phyloP scores from a whole-genome alignment of 768 basidiomycete genomes.

The Termitomyces sp. region DNA sequence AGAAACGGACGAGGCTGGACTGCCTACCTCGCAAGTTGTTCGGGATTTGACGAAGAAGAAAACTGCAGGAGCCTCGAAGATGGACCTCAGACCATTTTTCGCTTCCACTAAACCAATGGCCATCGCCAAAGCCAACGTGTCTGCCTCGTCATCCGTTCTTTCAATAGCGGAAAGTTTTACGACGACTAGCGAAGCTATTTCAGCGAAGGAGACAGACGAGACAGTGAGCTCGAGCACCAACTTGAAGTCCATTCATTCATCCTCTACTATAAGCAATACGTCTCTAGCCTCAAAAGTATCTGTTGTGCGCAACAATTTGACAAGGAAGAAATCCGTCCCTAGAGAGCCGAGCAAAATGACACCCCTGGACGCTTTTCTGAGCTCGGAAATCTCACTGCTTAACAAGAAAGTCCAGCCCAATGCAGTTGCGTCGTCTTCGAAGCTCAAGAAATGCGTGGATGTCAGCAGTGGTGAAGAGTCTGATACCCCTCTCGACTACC shows the following conservation, averaged over 20 bases:
- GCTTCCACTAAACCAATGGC: conserved; percentile 6
- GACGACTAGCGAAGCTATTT: neutral
- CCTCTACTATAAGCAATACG: neutral
- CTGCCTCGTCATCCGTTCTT: neutral
- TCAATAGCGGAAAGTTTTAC: neutral
- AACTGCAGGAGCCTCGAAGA: neutral
- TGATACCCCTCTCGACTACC: neutral
- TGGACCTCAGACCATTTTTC: conserved; percentile 11
- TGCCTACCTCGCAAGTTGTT: conserved; percentile 8
- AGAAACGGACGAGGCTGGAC: neutral
- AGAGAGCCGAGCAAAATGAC: neutral
- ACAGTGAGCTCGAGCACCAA: neutral
- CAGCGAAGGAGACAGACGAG: neutral
- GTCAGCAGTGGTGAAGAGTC: conserved; percentile 6
- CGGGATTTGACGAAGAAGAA: conserved; percentile 22
- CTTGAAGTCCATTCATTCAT: neutral
- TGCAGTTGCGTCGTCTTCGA: neutral
- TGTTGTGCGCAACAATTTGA: conserved; percentile 7
- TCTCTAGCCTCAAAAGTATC: neutral
- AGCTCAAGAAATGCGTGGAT: neutral
- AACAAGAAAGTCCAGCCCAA: neutral
- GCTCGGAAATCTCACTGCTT: neutral
- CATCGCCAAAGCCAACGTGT: neutral
- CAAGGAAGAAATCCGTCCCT: conserved; percentile 9
- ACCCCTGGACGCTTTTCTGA: neutral